Conservation (phyloP, 2,329 filamentous ascomycete species). For the Aspergillus flavus region DNA sequence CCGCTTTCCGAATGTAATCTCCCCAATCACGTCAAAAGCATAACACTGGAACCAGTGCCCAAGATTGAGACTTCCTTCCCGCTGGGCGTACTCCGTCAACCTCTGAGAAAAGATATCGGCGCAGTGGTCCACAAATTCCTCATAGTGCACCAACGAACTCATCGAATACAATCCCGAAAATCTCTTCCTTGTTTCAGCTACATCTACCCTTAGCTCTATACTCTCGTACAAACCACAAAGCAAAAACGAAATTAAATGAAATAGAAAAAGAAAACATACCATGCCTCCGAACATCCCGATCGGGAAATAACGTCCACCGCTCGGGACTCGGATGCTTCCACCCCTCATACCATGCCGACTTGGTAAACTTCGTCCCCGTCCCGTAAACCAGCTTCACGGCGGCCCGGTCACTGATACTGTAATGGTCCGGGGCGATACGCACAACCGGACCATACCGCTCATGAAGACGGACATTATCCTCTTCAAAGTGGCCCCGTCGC, state of each 20-base stretch:
- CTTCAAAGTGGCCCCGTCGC: slow-evolving; percentile 40
- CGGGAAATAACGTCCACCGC: slow-evolving; percentile 37
- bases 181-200: slow-evolving; percentile 39
- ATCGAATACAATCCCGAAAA: slow-evolving; percentile 53
- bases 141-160: slow-evolving; percentile 52
- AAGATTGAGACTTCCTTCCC: slow-evolving; percentile 37
- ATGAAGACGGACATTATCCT: slow-evolving; percentile 45
- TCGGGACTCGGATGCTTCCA: slow-evolving; percentile 33
- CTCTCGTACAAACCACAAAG: background rate
- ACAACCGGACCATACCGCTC: slow-evolving; percentile 47
- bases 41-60: slow-evolving; percentile 43
- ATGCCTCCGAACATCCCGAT: slow-evolving; percentile 42
- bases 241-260: no score
- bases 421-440: slow-evolving; percentile 52
- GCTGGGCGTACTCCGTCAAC: slow-evolving; percentile 41
- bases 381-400: slow-evolving; percentile 49
- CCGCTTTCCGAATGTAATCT: slow-evolving; percentile 48
- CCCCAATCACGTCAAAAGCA: slow-evolving; percentile 51
- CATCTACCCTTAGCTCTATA: background rate
- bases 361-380: slow-evolving; percentile 42
- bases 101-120: slow-evolving; percentile 43
- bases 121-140: slow-evolving; percentile 54
- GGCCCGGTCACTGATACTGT: slow-evolving; percentile 47
- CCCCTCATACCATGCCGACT: slow-evolving; percentile 40
- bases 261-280: slow-evolving; percentile 19